Evolutionary conservation across 495 filamentous ascomycete species (phyloP).

Genomic region (Aspergillus kassunensis): DNA sequence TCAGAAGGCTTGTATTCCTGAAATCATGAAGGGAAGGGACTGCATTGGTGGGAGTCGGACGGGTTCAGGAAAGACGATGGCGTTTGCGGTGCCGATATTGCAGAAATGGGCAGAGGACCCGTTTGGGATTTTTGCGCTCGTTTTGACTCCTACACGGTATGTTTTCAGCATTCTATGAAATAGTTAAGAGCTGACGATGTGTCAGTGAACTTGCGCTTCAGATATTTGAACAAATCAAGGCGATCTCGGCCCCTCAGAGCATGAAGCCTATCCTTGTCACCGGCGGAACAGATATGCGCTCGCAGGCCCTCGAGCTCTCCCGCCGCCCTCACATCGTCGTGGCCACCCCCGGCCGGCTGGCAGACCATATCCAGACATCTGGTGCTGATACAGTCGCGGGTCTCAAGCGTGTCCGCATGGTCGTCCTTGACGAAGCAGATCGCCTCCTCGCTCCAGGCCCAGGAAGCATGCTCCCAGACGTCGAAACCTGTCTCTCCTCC

Average conservation of each 20-base stretch:
- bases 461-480: slow-evolving; percentile 88
- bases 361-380: slow-evolving; percentile 87
- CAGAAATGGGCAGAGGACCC: slow-evolving; percentile 93
- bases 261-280: slow-evolving; percentile 84
- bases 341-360: slow-evolving; percentile 88
- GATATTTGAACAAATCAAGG: slow-evolving; percentile 92
- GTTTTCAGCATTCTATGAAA: too few species aligned
- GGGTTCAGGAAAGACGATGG: slow-evolving; percentile 98
- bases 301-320: slow-evolving; percentile 78
- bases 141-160: slow-evolving; percentile 85
- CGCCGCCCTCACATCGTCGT: slow-evolving; percentile 86
- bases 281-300: slow-evolving; percentile 87
- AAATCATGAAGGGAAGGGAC: slow-evolving; percentile 83
- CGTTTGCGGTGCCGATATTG: slow-evolving; percentile 89
- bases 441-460: slow-evolving; percentile 70
- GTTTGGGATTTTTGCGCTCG: slow-evolving; percentile 80
- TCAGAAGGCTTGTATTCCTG: slow-evolving; percentile 85
- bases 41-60: slow-evolving; percentile 93
- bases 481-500: slow-evolving; percentile 78
- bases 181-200: background rate
- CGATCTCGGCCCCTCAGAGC: slow-evolving; percentile 78
- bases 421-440: slow-evolving; percentile 96
- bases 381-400: slow-evolving; percentile 85
- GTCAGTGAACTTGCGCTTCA: slow-evolving; percentile 87
- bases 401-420: slow-evolving; percentile 70